A percentile compares a stretch with the other conserved stretches of the same genome.
These are phyloP conservation scores for Paulownia fortunei DNA, from an alignment of 257 asterid species.

Conservation along the genomic window DNA sequence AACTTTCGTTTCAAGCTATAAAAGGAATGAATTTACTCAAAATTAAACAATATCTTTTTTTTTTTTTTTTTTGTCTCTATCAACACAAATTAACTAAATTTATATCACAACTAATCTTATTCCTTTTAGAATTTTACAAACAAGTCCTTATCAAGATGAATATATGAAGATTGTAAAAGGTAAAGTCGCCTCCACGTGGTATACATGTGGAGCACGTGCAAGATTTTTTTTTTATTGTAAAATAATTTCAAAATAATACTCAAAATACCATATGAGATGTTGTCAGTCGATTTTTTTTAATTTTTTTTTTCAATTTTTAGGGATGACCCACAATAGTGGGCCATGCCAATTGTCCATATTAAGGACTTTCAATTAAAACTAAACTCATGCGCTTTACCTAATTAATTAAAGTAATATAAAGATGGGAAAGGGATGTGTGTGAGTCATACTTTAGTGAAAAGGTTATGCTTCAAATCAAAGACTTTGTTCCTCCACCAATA, in stretches of 20 bases:
- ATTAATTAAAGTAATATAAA: constrained; percentile 38
- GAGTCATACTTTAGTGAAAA: constrained; percentile 40
- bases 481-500: constrained; percentile 37
- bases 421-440: constrained; percentile 40
- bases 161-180: neutral
- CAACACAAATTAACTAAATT: neutral
- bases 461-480: constrained; percentile 56
- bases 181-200: constrained; percentile 32
- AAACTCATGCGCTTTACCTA: constrained; percentile 17
- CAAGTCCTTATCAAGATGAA: constrained; percentile 13
- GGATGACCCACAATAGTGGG: neutral
- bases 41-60: too few relatives aligned
- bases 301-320: neutral
- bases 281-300: neutral
- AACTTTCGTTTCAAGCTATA: neutral
- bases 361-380: constrained; percentile 22
- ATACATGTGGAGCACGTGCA: constrained; percentile 39
- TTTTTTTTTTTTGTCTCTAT: neutral
- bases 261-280: neutral
- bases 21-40: neutral
- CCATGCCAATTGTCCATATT: neutral
- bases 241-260: constrained; percentile 4
- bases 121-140: constrained; percentile 7
- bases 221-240: constrained; percentile 14
- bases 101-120: neutral